These are phyloP conservation scores for Plasmodium gaboni DNA, from an alignment of 169 alveolate genomes.

Conservation along the genomic window DNA sequence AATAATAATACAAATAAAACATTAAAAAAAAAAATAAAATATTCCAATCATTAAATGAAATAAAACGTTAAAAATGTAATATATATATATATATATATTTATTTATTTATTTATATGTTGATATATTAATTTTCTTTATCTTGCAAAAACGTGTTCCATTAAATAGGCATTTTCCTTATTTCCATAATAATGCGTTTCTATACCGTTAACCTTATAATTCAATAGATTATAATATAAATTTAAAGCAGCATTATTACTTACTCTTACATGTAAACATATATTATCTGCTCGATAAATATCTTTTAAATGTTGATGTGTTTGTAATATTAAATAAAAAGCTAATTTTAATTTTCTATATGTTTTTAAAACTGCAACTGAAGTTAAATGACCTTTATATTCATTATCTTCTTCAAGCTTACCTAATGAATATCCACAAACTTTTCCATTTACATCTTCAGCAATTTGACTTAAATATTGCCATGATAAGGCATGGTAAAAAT, in stretches of 20 bases:
- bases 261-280: conserved; percentile 82
- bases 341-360: conserved; percentile 81
- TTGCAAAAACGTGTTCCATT: conserved; percentile 77
- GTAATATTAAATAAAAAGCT: conserved; percentile 80
- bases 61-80: neutral
- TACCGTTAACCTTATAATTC: conserved; percentile 83
- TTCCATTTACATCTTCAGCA: conserved; percentile 78
- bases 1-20: no score
- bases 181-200: conserved; percentile 79
- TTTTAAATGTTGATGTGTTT: conserved; percentile 77
- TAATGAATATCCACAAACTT: conserved; percentile 85
- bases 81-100: neutral
- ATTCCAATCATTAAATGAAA: no score
- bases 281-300: conserved; percentile 57
- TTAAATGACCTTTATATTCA: conserved; percentile 85
- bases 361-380: conserved; percentile 86
- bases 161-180: conserved; percentile 87
- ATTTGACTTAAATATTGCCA: conserved; percentile 94
- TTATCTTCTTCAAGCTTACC: conserved; percentile 86
- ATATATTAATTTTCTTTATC: conserved; percentile 4
- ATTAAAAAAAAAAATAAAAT: no score
- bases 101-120: neutral
- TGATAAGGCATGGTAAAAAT: conserved; percentile 94
- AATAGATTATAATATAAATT: conserved; percentile 77
- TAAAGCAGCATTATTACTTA: conserved; percentile 84